Base-by-base conservation (phyloP, 116 monocot species). In the Cymodocea nodosa region DNA sequence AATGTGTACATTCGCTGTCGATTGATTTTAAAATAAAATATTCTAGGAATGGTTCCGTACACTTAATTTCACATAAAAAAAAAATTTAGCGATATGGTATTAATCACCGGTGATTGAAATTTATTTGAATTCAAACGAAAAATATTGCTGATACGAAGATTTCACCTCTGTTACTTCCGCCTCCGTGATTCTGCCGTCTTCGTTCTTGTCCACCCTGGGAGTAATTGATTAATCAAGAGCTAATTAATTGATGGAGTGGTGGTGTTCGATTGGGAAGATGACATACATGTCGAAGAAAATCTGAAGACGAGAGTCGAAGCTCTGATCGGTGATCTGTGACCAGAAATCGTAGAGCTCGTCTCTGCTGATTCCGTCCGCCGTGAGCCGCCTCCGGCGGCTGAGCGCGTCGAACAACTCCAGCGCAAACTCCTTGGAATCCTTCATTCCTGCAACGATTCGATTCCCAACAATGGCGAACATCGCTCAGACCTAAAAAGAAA, bases 171-270 rank as follows among this genome's bases (percentile, higher is more conserved):
- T 94, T 39, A 94, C 94, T 74, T 94, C 94, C 2, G 76, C 80
- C 35, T 90, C 94, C 9, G 78, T 81, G 57, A 94, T 89, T 61
- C 89, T 68, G 9, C 94, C 94, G 59, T 94, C 84, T 16, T 80
- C 85, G 62, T 94, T 89, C 83, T 94, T 94, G 70, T 94, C 87
- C 62, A 94, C 89, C 90, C 94, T 94, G 84, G 52, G 60, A 64
- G 2, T 18, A n/a, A 51, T 23, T 1, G 30, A 3, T 30, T 30
- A 3, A 30, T 30, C 30, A 30, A 30, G 30, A 30, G 30, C 30
- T 30, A 30, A 30, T 30, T 3, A 30, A 30, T 30, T 3, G 30
- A 30, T 30, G 30, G 30, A 30, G 30, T 3, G 30, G 30, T 30
- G 30, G 1, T n/a, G n/a, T 30, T 30, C 3, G 30, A 30, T 30